Percentiles rank a stretch among this genome's conserved stretches.
Evolutionary conservation across 2,329 filamentous ascomycete genomes (phyloP).

Genomic region (Sarocladium brachiariae): DNA sequence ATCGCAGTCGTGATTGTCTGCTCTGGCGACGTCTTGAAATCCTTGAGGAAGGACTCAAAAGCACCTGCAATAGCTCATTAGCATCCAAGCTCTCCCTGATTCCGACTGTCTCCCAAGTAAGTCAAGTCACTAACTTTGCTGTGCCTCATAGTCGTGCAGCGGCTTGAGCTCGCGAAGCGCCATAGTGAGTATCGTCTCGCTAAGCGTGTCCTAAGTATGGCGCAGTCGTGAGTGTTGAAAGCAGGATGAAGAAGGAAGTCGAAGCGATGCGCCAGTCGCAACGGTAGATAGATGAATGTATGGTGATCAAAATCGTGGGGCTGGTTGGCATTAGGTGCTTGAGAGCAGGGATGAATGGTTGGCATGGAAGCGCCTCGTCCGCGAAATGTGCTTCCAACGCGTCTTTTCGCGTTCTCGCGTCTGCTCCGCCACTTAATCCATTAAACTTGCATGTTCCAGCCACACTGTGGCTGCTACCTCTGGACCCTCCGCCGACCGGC

Average conservation of each 20-base stretch:
- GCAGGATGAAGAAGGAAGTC: not conserved
- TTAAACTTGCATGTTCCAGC: slow-evolving; percentile 16
- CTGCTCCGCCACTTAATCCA: slow-evolving; percentile 21
- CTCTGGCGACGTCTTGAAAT: slow-evolving; percentile 75
- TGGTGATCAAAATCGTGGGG: slow-evolving; percentile 12
- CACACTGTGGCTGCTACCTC: slow-evolving; percentile 12
- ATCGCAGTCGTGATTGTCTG: slow-evolving; percentile 73
- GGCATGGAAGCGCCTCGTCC: slow-evolving; percentile 5
- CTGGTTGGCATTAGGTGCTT: not conserved
- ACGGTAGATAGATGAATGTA: not conserved
- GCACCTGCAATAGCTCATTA: slow-evolving; percentile 46
- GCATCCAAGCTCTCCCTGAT: slow-evolving; percentile 11
- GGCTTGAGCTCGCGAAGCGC: slow-evolving; percentile 74
- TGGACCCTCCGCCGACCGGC: slow-evolving; percentile 5
- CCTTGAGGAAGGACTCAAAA: slow-evolving; percentile 80
- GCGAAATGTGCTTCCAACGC: slow-evolving; percentile 17
- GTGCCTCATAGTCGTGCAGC: slow-evolving; percentile 80
- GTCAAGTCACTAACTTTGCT: slow-evolving; percentile 54
- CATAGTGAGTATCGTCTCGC: slow-evolving; percentile 48
- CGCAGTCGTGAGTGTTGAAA: not conserved
- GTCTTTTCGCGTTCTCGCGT: slow-evolving; percentile 28
- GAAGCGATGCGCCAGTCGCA: slow-evolving; percentile 8
- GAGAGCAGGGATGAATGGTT: slow-evolving; percentile 13
- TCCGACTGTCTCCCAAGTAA: not conserved
- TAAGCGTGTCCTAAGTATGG: not conserved